phyloP scores from a whole-genome alignment of 2,329 filamentous ascomycete genomes.

The Lachnellula suecica region DNA sequence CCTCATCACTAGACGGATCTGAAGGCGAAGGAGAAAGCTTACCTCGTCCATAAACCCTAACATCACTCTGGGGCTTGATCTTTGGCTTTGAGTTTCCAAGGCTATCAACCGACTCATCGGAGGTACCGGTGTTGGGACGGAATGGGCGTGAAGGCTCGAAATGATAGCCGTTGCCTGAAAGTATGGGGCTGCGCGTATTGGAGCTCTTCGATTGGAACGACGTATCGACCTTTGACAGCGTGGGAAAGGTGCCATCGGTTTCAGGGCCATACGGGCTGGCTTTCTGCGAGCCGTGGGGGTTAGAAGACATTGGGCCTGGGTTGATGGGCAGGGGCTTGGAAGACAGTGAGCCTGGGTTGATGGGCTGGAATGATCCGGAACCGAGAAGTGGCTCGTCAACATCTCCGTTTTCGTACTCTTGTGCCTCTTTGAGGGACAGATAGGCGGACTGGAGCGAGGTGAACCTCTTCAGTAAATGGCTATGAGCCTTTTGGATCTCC shows the following conservation, averaged over 20 bases:
- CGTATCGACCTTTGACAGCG: neutral
- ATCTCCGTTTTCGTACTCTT: conserved; percentile 16
- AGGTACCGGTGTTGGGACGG: conserved; percentile 4
- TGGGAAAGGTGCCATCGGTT: too few species aligned
- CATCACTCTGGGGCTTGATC: conserved; percentile 46
- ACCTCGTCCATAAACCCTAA: conserved; percentile 55
- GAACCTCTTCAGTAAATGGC: conserved; percentile 47
- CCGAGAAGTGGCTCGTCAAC: conserved; percentile 4
- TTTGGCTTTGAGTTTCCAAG: conserved; percentile 42
- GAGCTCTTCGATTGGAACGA: neutral
- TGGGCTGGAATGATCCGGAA: conserved; percentile 4
- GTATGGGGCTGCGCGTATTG: neutral
- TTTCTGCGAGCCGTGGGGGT: too few species aligned
- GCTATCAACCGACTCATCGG: conserved; percentile 22
- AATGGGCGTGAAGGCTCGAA: conserved; percentile 8
- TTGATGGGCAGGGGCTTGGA: neutral
- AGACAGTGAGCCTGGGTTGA: neutral
- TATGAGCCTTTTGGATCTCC: conserved; percentile 51
- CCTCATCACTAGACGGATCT: neutral
- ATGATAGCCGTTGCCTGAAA: conserved; percentile 4
- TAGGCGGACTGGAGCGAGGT: conserved; percentile 48
- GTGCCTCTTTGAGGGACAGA: conserved; percentile 34
- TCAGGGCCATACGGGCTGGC: too few species aligned
- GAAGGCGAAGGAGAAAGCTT: conserved; percentile 27
- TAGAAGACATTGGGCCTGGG: neutral